Conservation (phyloP, 2,329 filamentous ascomycete species). For the Ophiosphaerella narmari region DNA sequence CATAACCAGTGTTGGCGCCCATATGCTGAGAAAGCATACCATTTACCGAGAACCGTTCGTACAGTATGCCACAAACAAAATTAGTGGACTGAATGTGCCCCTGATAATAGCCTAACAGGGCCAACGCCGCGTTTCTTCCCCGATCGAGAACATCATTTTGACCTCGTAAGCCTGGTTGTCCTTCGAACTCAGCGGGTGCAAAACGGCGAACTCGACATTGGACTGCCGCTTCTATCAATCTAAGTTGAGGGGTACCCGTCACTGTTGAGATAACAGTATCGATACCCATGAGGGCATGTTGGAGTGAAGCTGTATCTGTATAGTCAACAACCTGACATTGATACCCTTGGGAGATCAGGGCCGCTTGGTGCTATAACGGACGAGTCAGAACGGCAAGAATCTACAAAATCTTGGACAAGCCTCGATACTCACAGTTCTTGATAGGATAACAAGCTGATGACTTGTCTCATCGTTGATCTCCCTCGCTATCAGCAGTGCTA, state of each 20-base stretch:
- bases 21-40: constrained; percentile 66
- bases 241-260: constrained; percentile 67
- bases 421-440: constrained; percentile 61
- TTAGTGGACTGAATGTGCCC: constrained; percentile 68
- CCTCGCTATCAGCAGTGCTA: constrained; percentile 62
- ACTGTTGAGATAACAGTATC: constrained; percentile 79
- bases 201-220: constrained; percentile 68
- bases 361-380: constrained; percentile 55
- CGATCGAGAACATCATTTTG: constrained; percentile 65
- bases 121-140: constrained; percentile 61
- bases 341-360: constrained; percentile 61
- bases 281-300: constrained; percentile 70
- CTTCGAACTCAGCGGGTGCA: constrained; percentile 77
- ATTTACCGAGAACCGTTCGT: constrained; percentile 73
- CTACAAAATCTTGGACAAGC: neutral
- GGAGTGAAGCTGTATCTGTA: constrained; percentile 60
- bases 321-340: constrained; percentile 75
- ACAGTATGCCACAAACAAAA: constrained; percentile 73
- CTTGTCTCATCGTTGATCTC: constrained; percentile 65
- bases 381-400: constrained; percentile 12
- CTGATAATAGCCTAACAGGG: constrained; percentile 60
- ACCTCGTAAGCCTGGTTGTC: constrained; percentile 61
- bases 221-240: constrained; percentile 73
- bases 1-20: constrained; percentile 60
- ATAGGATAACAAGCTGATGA: constrained; percentile 73